Conservation (phyloP, 208 protist genomes). For the Histomonas meleagridis region DNA sequence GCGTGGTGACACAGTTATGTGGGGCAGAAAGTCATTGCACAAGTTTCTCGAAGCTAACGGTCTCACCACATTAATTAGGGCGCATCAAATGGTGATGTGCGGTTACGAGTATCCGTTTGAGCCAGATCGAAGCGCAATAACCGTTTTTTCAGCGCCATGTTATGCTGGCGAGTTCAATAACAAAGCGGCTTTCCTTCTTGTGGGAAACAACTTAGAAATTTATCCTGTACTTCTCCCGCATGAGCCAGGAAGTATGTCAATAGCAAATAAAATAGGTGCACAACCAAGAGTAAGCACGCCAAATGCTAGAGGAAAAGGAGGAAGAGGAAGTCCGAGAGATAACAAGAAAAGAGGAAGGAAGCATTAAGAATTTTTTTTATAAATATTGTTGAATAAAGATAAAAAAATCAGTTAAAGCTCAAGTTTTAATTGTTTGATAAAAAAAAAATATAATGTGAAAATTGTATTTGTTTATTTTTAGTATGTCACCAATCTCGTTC, state of each 20-base stretch:
- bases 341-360: too few relatives aligned
- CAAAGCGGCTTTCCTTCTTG: not conserved
- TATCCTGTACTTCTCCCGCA: not conserved
- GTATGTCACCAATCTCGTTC: too few relatives aligned
- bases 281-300: not conserved
- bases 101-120: constrained; percentile 18
- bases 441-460: too few relatives aligned
- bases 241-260: not conserved
- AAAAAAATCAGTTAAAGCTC: too few relatives aligned
- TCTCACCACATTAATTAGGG: not conserved
- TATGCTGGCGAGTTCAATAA: constrained; percentile 30
- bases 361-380: too few relatives aligned
- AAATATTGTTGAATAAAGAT: too few relatives aligned
- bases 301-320: constrained; percentile 13
- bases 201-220: not conserved
- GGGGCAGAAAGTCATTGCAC: not conserved
- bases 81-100: not conserved
- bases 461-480: too few relatives aligned
- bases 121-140: not conserved
- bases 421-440: too few relatives aligned
- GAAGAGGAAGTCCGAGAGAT: too few relatives aligned
- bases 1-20: not conserved
- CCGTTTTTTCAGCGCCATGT: constrained; percentile 22
- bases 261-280: not conserved
- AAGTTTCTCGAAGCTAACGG: not conserved